These are phyloP conservation scores for Colletotrichum lupini DNA, from an alignment of 2,329 filamentous ascomycete species.

Conservation along the genomic window DNA sequence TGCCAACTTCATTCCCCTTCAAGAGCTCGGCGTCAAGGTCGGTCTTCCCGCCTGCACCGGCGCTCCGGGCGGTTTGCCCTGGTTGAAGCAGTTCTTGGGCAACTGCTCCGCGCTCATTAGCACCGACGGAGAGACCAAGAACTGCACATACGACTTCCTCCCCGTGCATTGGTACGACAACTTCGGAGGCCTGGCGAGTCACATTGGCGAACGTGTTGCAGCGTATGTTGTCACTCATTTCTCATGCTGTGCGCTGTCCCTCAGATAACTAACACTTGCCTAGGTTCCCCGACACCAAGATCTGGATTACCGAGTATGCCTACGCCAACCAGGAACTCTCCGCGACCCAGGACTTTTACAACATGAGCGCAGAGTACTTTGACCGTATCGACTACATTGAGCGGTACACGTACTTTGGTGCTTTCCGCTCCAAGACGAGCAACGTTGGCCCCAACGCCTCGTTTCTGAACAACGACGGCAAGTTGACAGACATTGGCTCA, in stretches of 20 bases:
- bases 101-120: conserved; percentile 72
- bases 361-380: conserved; percentile 73
- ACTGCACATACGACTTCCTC: conserved; percentile 73
- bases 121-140: conserved; percentile 48
- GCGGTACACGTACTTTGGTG: conserved; percentile 80
- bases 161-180: conserved; percentile 76
- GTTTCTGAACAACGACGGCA: conserved; percentile 75
- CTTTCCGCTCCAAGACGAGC: conserved; percentile 75
- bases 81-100: conserved; percentile 62
- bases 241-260: conserved; percentile 9
- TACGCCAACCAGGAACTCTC: conserved; percentile 65
- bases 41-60: conserved; percentile 79
- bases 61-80: conserved; percentile 67
- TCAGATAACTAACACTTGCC: neutral
- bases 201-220: conserved; percentile 69
- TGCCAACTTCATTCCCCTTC: conserved; percentile 76
- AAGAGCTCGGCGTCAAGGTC: conserved; percentile 71
- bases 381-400: conserved; percentile 72
- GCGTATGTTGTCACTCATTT: conserved; percentile 44
- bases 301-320: conserved; percentile 87
- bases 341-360: conserved; percentile 74
- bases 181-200: conserved; percentile 74
- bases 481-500: conserved; percentile 79
- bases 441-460: conserved; percentile 80
- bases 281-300: conserved; percentile 69